Conservation (phyloP, 495 filamentous ascomycete genomes). For the Articulospora tetracladia region DNA sequence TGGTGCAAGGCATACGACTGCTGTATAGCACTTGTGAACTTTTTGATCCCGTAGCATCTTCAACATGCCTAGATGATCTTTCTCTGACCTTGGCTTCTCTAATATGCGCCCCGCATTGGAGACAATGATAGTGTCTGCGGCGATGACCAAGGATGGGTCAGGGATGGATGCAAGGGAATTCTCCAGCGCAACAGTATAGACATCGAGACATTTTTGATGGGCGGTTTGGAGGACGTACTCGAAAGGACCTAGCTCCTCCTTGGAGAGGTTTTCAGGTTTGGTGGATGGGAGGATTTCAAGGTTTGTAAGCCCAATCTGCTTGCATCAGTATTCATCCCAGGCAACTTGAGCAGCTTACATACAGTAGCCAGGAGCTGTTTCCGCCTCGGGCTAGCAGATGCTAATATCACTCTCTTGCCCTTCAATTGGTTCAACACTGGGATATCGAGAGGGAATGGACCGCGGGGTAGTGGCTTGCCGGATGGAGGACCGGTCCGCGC, state of each 20-base stretch:
- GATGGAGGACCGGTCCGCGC: conserved; percentile 11
- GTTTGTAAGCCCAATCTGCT: conserved; percentile 64
- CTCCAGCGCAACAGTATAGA: conserved; percentile 67
- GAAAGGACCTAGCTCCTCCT: conserved; percentile 67
- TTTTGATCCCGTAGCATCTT: conserved; percentile 68
- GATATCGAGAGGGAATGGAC: conserved; percentile 63
- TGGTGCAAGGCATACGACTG: conserved; percentile 75
- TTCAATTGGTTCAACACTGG: conserved; percentile 71
- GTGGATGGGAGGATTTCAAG: conserved; percentile 79
- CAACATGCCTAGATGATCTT: conserved; percentile 81
- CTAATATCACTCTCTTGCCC: conserved; percentile 76
- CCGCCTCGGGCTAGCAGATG: conserved; percentile 80
- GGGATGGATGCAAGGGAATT: conserved; percentile 23
- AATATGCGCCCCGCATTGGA: conserved; percentile 69
- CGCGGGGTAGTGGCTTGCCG: conserved; percentile 20
- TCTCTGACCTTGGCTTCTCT: conserved; percentile 81
- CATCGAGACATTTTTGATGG: conserved; percentile 69
- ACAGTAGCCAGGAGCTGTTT: conserved; percentile 68
- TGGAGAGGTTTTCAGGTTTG: conserved; percentile 77
- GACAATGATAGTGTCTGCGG: conserved; percentile 90
- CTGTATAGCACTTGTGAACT: conserved; percentile 76
- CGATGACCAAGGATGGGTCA: conserved; percentile 82
- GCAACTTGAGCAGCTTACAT: conserved; percentile 1
- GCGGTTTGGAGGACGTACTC: conserved; percentile 91
- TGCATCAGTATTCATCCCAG: neutral